Conservation (phyloP, 768 basidiomycete genomes). For the Lactifluus pinguis region DNA sequence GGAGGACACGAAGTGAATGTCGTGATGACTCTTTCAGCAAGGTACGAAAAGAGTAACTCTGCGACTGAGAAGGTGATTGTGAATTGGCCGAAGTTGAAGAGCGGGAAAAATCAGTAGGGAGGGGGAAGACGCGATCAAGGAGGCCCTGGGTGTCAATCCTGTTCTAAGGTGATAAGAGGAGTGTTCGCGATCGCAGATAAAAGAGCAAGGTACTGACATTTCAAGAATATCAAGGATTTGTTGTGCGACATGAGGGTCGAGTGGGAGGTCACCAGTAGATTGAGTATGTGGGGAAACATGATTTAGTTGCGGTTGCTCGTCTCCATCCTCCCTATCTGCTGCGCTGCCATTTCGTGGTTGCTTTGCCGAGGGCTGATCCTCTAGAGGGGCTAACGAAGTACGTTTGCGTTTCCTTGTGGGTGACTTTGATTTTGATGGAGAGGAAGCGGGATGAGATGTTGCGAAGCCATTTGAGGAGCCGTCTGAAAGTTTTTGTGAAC, state of each 20-base stretch:
- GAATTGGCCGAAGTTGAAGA: constrained; percentile 28
- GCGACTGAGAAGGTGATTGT: constrained; percentile 22
- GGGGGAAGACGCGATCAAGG: constrained; percentile 70
- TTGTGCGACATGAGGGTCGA: constrained; percentile 37
- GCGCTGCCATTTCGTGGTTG: constrained; percentile 32
- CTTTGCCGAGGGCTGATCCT: constrained; percentile 44
- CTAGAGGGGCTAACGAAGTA: constrained; percentile 33
- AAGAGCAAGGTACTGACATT: constrained; percentile 31
- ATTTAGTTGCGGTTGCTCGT: constrained; percentile 21
- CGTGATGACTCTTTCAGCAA: constrained; percentile 46
- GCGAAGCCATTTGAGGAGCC: constrained; percentile 26
- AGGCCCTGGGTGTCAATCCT: constrained; percentile 69
- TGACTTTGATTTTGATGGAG: constrained; percentile 25
- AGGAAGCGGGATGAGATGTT: constrained; percentile 10
- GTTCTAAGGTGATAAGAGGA: constrained; percentile 12
- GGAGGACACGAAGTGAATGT: constrained; percentile 46
- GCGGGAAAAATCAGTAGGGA: constrained; percentile 34
- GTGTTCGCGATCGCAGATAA: neutral
- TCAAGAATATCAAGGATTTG: constrained; percentile 54
- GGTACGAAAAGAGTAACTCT: constrained; percentile 42
- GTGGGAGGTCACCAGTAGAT: constrained; percentile 40
- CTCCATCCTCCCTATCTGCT: constrained; percentile 28
- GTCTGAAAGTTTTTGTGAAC: constrained; percentile 44
- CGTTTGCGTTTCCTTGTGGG: constrained; percentile 65
- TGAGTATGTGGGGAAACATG: constrained; percentile 24